Percentiles rank a stretch among this genome's conserved stretches.
Evolutionary conservation across 1,284 basidiomycete species (phyloP).

Genomic region (Nidula niveotomentosa): DNA sequence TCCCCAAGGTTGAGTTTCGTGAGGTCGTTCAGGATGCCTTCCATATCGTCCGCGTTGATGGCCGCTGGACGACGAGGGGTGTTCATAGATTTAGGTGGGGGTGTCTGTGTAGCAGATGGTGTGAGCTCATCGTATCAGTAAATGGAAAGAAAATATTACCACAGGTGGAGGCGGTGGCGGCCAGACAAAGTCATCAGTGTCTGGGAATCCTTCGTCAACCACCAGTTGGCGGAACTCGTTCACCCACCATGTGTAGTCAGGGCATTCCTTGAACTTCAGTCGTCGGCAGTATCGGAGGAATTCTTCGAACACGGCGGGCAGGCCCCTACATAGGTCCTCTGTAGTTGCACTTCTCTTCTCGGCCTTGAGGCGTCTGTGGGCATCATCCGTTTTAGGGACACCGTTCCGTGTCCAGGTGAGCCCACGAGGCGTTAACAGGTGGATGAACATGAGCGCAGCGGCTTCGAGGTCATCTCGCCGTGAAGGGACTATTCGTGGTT

Average conservation of each 20-base stretch:
- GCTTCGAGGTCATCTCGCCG: constrained; percentile 77
- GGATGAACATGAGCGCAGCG: constrained; percentile 73
- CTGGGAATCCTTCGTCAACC: constrained; percentile 53
- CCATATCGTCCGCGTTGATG: constrained; percentile 38
- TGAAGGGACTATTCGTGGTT: constrained; percentile 55
- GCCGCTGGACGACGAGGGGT: constrained; percentile 28
- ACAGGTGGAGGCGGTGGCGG: constrained; percentile 49
- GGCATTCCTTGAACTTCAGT: constrained; percentile 63
- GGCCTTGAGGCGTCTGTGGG: constrained; percentile 59
- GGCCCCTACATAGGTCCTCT: constrained; percentile 66
- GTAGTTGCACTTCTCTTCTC: constrained; percentile 57
- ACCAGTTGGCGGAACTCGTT: constrained; percentile 59
- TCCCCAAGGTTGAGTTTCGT: constrained; percentile 54
- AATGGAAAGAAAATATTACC: constrained; percentile 3
- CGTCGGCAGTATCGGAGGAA: constrained; percentile 69
- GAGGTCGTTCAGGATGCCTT: constrained; percentile 55
- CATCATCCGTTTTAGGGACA: constrained; percentile 63
- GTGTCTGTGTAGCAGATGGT: constrained; percentile 18
- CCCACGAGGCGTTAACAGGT: constrained; percentile 72
- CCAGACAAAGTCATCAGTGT: constrained; percentile 67
- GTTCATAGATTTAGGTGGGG: constrained; percentile 21
- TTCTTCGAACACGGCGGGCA: constrained; percentile 72
- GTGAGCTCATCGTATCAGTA: neutral
- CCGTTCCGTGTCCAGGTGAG: constrained; percentile 76
- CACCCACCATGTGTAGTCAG: constrained; percentile 65